phyloP scores from a whole-genome alignment of 1,284 basidiomycete species.

The Inonotus obliquus region DNA sequence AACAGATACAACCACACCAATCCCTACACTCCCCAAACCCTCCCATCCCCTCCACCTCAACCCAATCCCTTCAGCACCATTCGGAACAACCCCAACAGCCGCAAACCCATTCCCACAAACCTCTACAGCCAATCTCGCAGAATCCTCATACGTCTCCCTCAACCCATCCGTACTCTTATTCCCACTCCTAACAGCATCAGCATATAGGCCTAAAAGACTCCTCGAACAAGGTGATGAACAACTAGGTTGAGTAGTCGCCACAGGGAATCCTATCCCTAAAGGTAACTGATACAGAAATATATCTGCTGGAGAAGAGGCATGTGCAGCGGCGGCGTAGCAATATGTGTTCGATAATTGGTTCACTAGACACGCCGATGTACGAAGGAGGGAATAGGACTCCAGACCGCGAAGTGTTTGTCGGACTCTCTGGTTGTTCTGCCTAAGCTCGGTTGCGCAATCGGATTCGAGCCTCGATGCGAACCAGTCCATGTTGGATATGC shows the following conservation, averaged over 20 bases:
- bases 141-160: slow-evolving; percentile 14
- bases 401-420: slow-evolving; percentile 49
- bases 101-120: slow-evolving; percentile 16
- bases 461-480: slow-evolving; percentile 45
- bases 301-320: slow-evolving; percentile 49
- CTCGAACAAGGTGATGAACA: slow-evolving; percentile 60
- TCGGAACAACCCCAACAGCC: slow-evolving; percentile 5
- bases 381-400: slow-evolving; percentile 53
- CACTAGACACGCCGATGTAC: slow-evolving; percentile 48
- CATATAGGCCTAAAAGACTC: slow-evolving; percentile 48
- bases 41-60: not conserved
- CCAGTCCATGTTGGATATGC: slow-evolving; percentile 56
- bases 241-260: slow-evolving; percentile 37
- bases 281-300: slow-evolving; percentile 64
- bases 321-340: slow-evolving; percentile 64
- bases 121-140: slow-evolving; percentile 5
- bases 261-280: slow-evolving; percentile 46
- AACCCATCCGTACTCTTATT: slow-evolving; percentile 12
- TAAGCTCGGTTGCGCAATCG: slow-evolving; percentile 51
- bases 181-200: slow-evolving; percentile 25
- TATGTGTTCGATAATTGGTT: slow-evolving; percentile 55
- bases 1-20: not conserved
- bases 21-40: not conserved
- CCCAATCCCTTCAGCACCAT: not conserved
- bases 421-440: slow-evolving; percentile 40